A percentile compares a stretch with the other conserved stretches of the same genome.
Evolutionary conservation across 495 filamentous ascomycete species (phyloP).

Genomic region (Friedmanniomyces simplex): DNA sequence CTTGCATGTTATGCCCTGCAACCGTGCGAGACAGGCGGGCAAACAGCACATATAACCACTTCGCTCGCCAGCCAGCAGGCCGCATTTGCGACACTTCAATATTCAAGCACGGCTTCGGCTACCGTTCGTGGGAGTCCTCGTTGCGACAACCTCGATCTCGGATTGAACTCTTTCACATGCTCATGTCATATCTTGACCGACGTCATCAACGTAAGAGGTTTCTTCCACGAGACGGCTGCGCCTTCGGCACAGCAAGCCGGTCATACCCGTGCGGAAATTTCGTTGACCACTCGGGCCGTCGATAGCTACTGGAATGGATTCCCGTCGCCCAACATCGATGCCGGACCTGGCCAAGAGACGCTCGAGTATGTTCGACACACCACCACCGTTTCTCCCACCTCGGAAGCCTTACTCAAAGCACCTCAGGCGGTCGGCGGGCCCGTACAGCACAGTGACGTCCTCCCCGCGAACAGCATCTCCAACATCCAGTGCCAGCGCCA

Average conservation of each 20-base stretch:
- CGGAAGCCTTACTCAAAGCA: not conserved
- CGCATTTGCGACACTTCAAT: not conserved
- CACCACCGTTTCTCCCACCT: slow-evolving; percentile 9
- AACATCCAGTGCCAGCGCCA: not conserved
- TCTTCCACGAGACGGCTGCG: not conserved
- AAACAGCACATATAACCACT: not conserved
- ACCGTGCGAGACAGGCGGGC: not conserved
- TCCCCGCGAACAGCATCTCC: not conserved
- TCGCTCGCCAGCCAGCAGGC: not conserved
- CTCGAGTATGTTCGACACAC: not conserved
- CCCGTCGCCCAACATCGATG: slow-evolving; percentile 2
- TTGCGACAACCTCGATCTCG: not conserved
- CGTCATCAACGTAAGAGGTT: not conserved
- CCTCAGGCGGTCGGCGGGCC: not conserved
- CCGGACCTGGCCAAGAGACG: not conserved
- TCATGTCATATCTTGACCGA: not conserved
- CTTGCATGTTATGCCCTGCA: not conserved
- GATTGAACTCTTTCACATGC: too few species aligned
- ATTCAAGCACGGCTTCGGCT: not conserved
- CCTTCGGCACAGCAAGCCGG: not conserved
- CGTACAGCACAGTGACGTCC: not conserved
- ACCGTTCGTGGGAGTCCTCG: not conserved
- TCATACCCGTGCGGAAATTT: not conserved
- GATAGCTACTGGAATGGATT: not conserved
- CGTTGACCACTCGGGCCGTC: too few species aligned